Conservation (phyloP, 2,329 filamentous ascomycete species). For the Aspergillus hiratsukae region DNA sequence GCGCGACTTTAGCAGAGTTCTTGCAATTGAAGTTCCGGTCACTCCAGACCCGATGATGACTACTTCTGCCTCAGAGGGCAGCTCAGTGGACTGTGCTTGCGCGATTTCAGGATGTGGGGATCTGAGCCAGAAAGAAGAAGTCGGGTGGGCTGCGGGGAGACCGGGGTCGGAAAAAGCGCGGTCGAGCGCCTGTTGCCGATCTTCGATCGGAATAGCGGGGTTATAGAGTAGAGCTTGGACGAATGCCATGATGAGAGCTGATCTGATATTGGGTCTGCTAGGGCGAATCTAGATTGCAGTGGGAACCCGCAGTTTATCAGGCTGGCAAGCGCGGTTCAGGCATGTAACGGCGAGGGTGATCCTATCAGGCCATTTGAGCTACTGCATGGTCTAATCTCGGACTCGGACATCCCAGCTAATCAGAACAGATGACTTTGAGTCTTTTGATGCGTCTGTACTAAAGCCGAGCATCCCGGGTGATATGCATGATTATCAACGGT, state of each 20-base stretch:
- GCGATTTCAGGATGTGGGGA: constrained; percentile 20
- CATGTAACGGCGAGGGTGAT: not conserved
- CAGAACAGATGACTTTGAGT: not conserved
- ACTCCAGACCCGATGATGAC: constrained; percentile 31
- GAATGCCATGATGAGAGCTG: constrained; percentile 18
- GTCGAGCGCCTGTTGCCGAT: constrained; percentile 21
- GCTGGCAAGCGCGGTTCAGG: not conserved
- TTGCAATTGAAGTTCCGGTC: constrained; percentile 22
- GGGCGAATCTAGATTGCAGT: not conserved
- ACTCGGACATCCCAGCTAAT: not conserved
- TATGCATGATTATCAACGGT: too few species aligned
- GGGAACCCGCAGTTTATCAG: not conserved
- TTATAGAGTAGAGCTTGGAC: constrained; percentile 17
- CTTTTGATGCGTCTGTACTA: not conserved
- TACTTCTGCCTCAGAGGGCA: constrained; percentile 23
- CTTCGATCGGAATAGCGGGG: constrained; percentile 10
- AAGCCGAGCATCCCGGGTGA: not conserved
- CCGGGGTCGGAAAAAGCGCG: constrained; percentile 24
- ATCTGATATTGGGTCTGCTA: not conserved
- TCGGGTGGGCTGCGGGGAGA: constrained; percentile 24
- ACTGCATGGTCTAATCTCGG: not conserved
- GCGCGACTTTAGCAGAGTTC: constrained; percentile 15
- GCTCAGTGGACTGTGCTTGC: constrained; percentile 9
- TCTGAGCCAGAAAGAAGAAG: constrained; percentile 31
- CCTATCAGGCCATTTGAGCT: not conserved